These are phyloP conservation scores for Colletotrichum euphorbiae DNA, from an alignment of 2,329 filamentous ascomycete species.

Conservation along the genomic window DNA sequence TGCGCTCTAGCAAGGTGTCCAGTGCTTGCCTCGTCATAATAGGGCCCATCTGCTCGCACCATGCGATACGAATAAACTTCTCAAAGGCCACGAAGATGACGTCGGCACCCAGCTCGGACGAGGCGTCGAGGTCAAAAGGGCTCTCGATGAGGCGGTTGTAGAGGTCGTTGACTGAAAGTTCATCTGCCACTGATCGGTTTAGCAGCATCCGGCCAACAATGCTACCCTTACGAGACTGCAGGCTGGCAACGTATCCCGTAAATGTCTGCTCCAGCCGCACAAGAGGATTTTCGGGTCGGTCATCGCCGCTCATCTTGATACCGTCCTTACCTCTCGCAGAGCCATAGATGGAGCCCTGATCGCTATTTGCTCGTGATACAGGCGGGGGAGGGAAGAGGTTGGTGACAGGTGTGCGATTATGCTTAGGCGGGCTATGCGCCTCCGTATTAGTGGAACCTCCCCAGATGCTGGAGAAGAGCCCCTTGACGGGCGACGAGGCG, in stretches of 20 bases:
- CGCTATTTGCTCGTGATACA: slow-evolving; percentile 57
- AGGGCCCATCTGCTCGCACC: slow-evolving; percentile 88
- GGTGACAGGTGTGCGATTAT: slow-evolving; percentile 53
- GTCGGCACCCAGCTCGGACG: slow-evolving; percentile 81
- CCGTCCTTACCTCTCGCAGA: slow-evolving; percentile 63
- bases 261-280: slow-evolving; percentile 86
- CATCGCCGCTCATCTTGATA: slow-evolving; percentile 58
- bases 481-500: slow-evolving; percentile 87
- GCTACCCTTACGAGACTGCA: slow-evolving; percentile 88
- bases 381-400: slow-evolving; percentile 52
- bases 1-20: slow-evolving; percentile 77
- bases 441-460: slow-evolving; percentile 66
- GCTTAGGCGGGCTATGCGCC: slow-evolving; percentile 51
- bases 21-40: slow-evolving; percentile 80
- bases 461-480: slow-evolving; percentile 83
- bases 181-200: slow-evolving; percentile 76
- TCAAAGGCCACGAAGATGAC: slow-evolving; percentile 93
- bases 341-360: slow-evolving; percentile 64
- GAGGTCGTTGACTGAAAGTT: slow-evolving; percentile 85
- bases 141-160: slow-evolving; percentile 91
- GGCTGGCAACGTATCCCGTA: slow-evolving; percentile 81
- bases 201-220: slow-evolving; percentile 83
- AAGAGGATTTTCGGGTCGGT: slow-evolving; percentile 73
- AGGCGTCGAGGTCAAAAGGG: slow-evolving; percentile 80
- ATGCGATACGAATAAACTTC: slow-evolving; percentile 89